Conservation (phyloP, 352 stramenopile species). For the Phytophthora macrochlamydospora region DNA sequence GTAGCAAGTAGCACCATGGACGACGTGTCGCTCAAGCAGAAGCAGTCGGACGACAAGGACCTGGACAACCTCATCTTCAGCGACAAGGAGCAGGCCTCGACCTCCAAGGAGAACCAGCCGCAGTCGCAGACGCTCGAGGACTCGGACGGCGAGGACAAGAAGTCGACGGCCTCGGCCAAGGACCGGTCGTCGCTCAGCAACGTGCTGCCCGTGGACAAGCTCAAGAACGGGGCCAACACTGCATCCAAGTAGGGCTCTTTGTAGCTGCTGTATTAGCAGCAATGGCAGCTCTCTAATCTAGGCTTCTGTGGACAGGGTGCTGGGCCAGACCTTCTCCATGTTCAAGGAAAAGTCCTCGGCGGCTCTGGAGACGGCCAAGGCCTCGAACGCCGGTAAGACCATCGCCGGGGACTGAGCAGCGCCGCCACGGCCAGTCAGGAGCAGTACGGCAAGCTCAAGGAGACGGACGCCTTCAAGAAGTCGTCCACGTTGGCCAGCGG, state of each 20-base stretch:
- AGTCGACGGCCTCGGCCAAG: slow-evolving; percentile 52
- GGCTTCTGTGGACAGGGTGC: slow-evolving; percentile 41
- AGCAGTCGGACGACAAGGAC: slow-evolving; percentile 71
- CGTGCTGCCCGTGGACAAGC: slow-evolving; percentile 84
- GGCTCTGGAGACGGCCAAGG: slow-evolving; percentile 77
- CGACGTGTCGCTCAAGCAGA: slow-evolving; percentile 62
- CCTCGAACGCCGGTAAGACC: slow-evolving; percentile 72
- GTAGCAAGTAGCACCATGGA: slow-evolving; percentile 37
- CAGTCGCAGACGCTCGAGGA: slow-evolving; percentile 37
- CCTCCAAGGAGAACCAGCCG: slow-evolving; percentile 33
- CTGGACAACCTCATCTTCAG: slow-evolving; percentile 89
- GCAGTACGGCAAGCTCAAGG: slow-evolving; percentile 81
- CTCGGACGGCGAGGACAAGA: slow-evolving; percentile 50
- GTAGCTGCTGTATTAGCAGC: neutral
- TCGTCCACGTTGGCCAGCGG: slow-evolving; percentile 64
- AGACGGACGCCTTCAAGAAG: slow-evolving; percentile 88
- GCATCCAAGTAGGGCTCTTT: slow-evolving; percentile 61
- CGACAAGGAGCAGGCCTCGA: slow-evolving; percentile 48
- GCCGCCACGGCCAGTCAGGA: slow-evolving; percentile 70
- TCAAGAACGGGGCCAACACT: slow-evolving; percentile 87
- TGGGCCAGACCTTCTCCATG: slow-evolving; percentile 68
- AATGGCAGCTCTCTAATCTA: neutral
- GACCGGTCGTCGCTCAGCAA: slow-evolving; percentile 75
- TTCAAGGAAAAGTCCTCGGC: slow-evolving; percentile 79
- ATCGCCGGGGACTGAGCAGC: slow-evolving; percentile 69